Evolutionary conservation across 768 basidiomycete species (phyloP), one percentile per base, ranked within the genome.

Genomic region (Austroboletus eburneus): DNA sequence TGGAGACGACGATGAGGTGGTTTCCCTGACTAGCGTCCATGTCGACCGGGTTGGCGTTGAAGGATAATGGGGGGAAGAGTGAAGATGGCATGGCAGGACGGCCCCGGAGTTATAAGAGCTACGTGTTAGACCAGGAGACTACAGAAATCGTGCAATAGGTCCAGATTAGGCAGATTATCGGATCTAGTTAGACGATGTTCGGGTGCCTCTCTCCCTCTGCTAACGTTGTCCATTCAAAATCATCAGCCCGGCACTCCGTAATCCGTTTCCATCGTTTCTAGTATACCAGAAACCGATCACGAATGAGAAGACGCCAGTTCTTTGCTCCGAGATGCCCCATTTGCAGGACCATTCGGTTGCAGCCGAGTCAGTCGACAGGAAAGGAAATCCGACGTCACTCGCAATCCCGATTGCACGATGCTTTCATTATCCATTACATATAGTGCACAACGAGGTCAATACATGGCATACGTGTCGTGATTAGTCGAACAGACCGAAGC

Each of bases 1-100:
- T 97, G 42, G 90, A 88, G 62, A 97, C 91, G 59, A 97, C 91
- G 70, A 97, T 86, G 75, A 97, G 85, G 57, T 91, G 87, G 47
- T 73, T 76, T 53, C 71, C 73, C 56, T 75, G 67, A 57, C 66
- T 69, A 57, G 69, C 61, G 54, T 72, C 64, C 76, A 80, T 80
- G 55, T 68, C 56, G 53, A 62, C 54, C 34, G 61, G 55, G 56
- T 55, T 59, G 64, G 55, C 39, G 61, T 53, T 56, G 51, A 49
- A 43, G 25, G 62, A 54, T 8, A 53, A 43, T 39, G 50, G 54
- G 45, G 57, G 56, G 20, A 59, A 57, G 55, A 61, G 55, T 27
- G 62, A 61, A 27, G 58, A 53, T 30, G 58, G 39, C 64, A 68
- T 67, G 17, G 17, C 21, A 18, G 6, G 40, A 30, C 22, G 37